These are phyloP conservation scores for Populus davidiana DNA, from an alignment of 345 rosid species.

Conservation along the genomic window DNA sequence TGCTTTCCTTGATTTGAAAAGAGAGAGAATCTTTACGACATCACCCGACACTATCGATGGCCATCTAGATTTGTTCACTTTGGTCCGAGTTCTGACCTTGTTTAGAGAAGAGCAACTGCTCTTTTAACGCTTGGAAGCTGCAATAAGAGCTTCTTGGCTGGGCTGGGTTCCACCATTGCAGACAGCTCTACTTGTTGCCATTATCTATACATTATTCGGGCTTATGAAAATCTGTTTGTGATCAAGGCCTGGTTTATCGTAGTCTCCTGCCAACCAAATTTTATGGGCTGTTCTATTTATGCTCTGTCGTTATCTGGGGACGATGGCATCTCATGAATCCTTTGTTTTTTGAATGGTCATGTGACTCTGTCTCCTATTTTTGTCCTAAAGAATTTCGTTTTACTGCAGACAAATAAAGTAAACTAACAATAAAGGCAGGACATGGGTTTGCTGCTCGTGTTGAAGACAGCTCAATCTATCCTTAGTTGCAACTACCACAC, in stretches of 20 bases:
- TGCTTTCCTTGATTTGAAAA: background rate
- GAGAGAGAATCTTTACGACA: constrained; percentile 6
- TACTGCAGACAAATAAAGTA: background rate
- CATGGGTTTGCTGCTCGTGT: background rate
- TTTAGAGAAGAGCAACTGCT: background rate
- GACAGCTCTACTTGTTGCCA: background rate
- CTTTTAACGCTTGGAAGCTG: background rate
- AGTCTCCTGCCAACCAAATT: background rate
- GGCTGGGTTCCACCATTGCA: background rate
- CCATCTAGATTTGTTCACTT: background rate
- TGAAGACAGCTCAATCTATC: constrained; percentile 7
- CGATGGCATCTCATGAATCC: background rate
- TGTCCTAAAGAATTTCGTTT: background rate
- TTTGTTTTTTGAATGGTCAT: background rate
- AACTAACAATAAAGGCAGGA: background rate
- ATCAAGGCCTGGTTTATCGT: background rate
- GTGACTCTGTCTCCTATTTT: background rate
- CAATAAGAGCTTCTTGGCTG: background rate
- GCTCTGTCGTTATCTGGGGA: background rate
- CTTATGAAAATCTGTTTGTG: background rate
- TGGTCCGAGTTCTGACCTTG: background rate
- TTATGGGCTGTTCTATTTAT: background rate
- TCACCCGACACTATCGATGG: background rate
- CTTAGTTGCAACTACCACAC: background rate
- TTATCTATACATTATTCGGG: background rate